These are phyloP conservation scores for Trypanosoma conorhini DNA, from an alignment of 208 protist species.

Conservation along the genomic window DNA sequence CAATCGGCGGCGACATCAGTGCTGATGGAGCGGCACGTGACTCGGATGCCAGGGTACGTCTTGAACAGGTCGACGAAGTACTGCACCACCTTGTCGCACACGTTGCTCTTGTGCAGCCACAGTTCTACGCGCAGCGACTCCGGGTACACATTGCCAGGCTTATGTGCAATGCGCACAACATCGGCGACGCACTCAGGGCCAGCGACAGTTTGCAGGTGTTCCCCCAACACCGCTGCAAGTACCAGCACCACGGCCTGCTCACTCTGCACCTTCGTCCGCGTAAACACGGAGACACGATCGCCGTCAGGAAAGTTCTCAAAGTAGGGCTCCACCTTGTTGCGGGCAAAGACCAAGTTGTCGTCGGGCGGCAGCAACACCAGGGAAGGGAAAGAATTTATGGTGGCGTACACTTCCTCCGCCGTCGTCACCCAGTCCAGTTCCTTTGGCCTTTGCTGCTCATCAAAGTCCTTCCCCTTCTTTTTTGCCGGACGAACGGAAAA, in stretches of 20 bases:
- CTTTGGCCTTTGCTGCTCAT: slow-evolving; percentile 45
- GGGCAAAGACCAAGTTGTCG: slow-evolving; percentile 76
- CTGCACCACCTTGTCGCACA: slow-evolving; percentile 38
- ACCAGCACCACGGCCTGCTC: slow-evolving; percentile 50
- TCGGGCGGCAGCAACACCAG: slow-evolving; percentile 57
- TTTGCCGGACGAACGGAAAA: slow-evolving; percentile 38
- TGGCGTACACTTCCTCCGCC: slow-evolving; percentile 72
- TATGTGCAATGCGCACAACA: slow-evolving; percentile 80
- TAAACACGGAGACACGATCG: slow-evolving; percentile 64
- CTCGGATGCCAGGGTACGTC: slow-evolving; percentile 48
- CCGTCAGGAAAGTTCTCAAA: slow-evolving; percentile 84
- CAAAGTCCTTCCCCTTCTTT: slow-evolving; percentile 46
- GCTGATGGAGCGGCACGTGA: slow-evolving; percentile 26
- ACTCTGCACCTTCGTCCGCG: slow-evolving; percentile 65
- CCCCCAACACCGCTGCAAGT: slow-evolving; percentile 72
- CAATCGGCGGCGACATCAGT: slow-evolving; percentile 1
- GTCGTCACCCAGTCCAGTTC: slow-evolving; percentile 75
- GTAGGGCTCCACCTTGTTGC: slow-evolving; percentile 68
- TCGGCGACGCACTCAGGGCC: slow-evolving; percentile 48
- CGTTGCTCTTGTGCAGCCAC: slow-evolving; percentile 46
- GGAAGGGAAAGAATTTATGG: slow-evolving; percentile 74
- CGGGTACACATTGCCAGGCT: slow-evolving; percentile 53
- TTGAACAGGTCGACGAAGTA: slow-evolving; percentile 60
- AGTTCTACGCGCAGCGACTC: slow-evolving; percentile 71
- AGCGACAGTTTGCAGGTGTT: slow-evolving; percentile 51